Percentiles rank a stretch among this genome's conserved stretches.
These are phyloP conservation scores for Sporothrix euskadiensis DNA, from an alignment of 2,329 filamentous ascomycete genomes.

Conservation along the genomic window DNA sequence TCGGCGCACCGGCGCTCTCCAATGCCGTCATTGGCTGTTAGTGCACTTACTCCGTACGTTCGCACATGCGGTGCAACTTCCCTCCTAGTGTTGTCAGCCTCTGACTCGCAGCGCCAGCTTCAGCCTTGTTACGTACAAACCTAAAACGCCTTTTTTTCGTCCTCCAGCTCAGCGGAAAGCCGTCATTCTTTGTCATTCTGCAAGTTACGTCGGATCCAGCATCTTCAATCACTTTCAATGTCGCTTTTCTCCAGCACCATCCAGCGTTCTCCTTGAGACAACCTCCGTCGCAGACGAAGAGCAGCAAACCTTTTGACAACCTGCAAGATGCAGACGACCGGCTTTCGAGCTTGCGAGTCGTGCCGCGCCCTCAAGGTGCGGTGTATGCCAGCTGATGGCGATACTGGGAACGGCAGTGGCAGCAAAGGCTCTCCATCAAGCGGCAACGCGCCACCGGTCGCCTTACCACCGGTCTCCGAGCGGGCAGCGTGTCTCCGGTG, in stretches of 20 bases:
- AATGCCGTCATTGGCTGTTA: conserved; percentile 12
- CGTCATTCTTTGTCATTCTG: conserved; percentile 10
- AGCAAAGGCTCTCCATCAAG: background rate
- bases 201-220: background rate
- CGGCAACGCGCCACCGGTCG: background rate
- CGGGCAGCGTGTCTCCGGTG: conserved; percentile 29
- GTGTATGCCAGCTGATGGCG: conserved; percentile 23
- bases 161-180: background rate
- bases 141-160: background rate
- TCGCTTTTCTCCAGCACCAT: background rate
- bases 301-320: background rate
- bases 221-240: background rate
- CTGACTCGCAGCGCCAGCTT: conserved; percentile 3
- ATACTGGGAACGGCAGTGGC: background rate
- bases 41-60: background rate
- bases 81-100: conserved; percentile 18
- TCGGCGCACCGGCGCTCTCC: conserved; percentile 16
- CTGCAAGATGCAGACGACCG: conserved; percentile 17
- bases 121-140: conserved; percentile 18
- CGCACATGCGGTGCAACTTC: conserved; percentile 4
- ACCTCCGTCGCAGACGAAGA: background rate
- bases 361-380: conserved; percentile 28
- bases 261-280: background rate
- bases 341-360: conserved; percentile 28
- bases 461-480: conserved; percentile 21